Evolutionary conservation across 2,329 filamentous ascomycete genomes (phyloP), one percentile per base, ranked within the genome.

Genomic region (Calonectria crousiana): DNA sequence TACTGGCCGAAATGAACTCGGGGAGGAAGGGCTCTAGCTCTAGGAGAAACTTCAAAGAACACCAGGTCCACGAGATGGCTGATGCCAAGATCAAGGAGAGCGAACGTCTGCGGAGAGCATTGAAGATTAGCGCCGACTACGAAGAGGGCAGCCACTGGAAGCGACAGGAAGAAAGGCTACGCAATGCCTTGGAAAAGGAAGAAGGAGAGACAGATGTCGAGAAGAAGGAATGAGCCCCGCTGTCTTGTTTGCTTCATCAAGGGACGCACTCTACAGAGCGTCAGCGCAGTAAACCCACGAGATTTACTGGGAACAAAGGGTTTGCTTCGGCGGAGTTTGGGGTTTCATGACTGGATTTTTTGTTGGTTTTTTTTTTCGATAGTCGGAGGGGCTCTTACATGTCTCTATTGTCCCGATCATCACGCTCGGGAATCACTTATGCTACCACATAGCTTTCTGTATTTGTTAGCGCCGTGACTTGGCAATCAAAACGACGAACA

Each of bases 11-110:
- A 72, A 83, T 85, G 74, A 83, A 85, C 58, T 81, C 81, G 0
- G 81, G 79, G 1, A 82, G 80, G 41, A 83, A 76, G 28, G 78
- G 76, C 30, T 83, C 80, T 70, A 85, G 83, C 30, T 84, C 82
- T n/a, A 83, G 85, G 71, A 86, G 83, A 69, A 90, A 91, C 13
- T 89, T 98, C 77, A 99, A 98, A 86, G 90, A 93, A 78, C 95
- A 98, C 85, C 95, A 98, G 86, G 95, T 98, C 26, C 97, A 99
- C 87, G 97, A 98, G 86, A 90, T 98, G 84, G 97, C 97, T 23
- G 94, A 97, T 81, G 97, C 96, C 74, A 99, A 99, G 90, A 96
- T 98, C 79, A 94, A 95, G 84, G 97, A 99, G 89, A 98, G 94
- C 84, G 96, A 98, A 86, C 91, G 94, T 80, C 87, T 99, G 83